Conservation (phyloP, 176 grass and related monocot genomes). For the Cenchrus fungigraminus region DNA sequence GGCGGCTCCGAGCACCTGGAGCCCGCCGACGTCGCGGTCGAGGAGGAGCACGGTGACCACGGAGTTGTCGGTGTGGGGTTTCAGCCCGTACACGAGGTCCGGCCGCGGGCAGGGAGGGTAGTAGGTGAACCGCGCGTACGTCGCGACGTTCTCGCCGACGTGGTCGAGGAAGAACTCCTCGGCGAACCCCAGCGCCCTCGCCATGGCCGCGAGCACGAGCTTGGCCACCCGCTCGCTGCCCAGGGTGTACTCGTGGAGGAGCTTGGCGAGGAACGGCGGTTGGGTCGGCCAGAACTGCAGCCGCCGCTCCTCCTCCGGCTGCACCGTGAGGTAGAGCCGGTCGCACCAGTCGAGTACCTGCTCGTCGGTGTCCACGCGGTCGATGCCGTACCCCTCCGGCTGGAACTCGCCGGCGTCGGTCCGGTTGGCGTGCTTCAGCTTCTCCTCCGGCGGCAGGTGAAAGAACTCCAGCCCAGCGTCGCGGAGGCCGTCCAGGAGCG, state of each 20-base stretch:
- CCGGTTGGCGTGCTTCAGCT: constrained; percentile 51
- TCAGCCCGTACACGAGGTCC: constrained; percentile 64
- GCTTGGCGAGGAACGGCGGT: constrained; percentile 7
- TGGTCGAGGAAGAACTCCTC: constrained; percentile 43
- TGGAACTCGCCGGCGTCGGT: constrained; percentile 40
- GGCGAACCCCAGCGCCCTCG: constrained; percentile 25
- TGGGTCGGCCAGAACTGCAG: constrained; percentile 39
- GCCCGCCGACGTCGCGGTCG: constrained; percentile 55
- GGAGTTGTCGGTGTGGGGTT: constrained; percentile 70
- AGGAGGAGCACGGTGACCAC: constrained; percentile 59
- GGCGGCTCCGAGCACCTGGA: constrained; percentile 40
- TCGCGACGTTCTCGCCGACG: constrained; percentile 32
- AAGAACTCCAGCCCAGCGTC: constrained; percentile 54
- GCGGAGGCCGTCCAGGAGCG: constrained; percentile 46
- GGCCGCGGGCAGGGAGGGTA: constrained; percentile 60
- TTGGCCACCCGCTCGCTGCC: constrained; percentile 27
- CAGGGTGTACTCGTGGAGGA: constrained; percentile 50
- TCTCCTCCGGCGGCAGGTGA: constrained; percentile 50
- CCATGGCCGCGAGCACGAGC: constrained; percentile 47
- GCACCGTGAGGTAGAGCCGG: constrained; percentile 53
- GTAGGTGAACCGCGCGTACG: constrained; percentile 53
- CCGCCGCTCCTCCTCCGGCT: constrained; percentile 42
- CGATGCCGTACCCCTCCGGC: constrained; percentile 62
- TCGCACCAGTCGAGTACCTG: constrained; percentile 61
- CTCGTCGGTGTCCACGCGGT: constrained; percentile 52